Base-by-base conservation (phyloP, 2,329 filamentous ascomycete species). In the Aureobasidium sp. region DNA sequence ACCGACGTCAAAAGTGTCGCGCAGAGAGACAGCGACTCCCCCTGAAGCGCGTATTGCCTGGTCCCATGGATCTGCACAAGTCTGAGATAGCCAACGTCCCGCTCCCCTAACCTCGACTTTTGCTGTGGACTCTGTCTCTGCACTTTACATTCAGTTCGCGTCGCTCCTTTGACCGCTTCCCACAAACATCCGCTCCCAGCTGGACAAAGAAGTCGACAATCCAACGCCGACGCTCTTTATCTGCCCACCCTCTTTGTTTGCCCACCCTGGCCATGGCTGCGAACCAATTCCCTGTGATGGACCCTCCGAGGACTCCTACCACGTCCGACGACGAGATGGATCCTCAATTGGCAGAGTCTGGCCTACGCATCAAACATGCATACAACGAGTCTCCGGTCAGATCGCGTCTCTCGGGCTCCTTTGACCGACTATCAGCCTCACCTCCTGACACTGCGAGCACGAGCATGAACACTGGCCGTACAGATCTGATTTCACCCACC, bases 271-370 rank as follows among this genome's bases (percentile, higher is more conserved):
- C 62, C 59, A 66, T 64, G 66, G 88, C 87, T 84, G 82, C 82
- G 64, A 79, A 82, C 61, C 77, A 76, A 65, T 77, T 83, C 64
- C 80, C 83, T 55, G 78, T 84, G 64, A 82, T 82, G 61, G 71
- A 79, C 43, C 84, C 83, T 63, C 84, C 85, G 60, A 78, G 82
- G 66, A 86, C 85, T 33, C 84, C 84, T 13, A 85, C 85, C 65
- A 84, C 84, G 64, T 78, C 81, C 68, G 77, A 78, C 59, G 79
- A 83, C 65, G 76, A 79, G 65, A 67, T 71, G 62, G 61, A 68
- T 37, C 63, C 38, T 27, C 54, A 63, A 57, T 35, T 57, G 37
- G 55, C 55, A 19, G 55, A 37, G 29, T 47, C 58, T 19, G 64
- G 67, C 40, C 43, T 65, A 29, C 64, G 66, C 33, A 64, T 68